phyloP scores from a whole-genome alignment of 1,284 basidiomycete species.

The Papiliotrema fonsecae region DNA sequence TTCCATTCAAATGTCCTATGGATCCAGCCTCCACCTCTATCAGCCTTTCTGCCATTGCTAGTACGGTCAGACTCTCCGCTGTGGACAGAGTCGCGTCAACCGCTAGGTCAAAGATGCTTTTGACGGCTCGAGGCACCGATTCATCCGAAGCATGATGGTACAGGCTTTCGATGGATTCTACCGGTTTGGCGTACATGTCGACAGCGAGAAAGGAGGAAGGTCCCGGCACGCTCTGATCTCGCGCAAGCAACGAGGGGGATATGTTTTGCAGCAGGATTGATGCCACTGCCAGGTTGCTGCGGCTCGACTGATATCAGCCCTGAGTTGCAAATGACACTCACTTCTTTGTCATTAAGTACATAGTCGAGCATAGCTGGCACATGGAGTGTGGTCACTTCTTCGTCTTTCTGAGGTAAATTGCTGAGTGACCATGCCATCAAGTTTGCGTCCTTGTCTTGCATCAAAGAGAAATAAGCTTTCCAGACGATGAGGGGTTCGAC shows the following conservation, averaged over 20 bases:
- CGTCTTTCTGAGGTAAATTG: constrained; percentile 51
- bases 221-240: too few species aligned
- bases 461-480: constrained; percentile 61
- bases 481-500: constrained; percentile 85
- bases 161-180: neutral
- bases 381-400: constrained; percentile 42
- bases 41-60: constrained; percentile 14
- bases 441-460: constrained; percentile 50
- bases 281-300: neutral
- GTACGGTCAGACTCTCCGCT: neutral
- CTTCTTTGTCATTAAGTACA: too few species aligned
- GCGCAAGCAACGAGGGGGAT: too few species aligned
- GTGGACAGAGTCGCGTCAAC: neutral
- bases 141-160: constrained; percentile 5
- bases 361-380: constrained; percentile 25
- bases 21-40: constrained; percentile 27
- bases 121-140: constrained; percentile 19
- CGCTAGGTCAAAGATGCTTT: constrained; percentile 15
- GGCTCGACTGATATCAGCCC: neutral
- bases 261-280: too few species aligned
- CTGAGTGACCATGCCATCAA: constrained; percentile 49
- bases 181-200: neutral
- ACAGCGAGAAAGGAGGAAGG: too few species aligned
- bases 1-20: constrained; percentile 16
- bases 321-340: too few species aligned